Evolutionary conservation across 768 basidiomycete species (phyloP).

Genomic region (Auriculariales sp.): DNA sequence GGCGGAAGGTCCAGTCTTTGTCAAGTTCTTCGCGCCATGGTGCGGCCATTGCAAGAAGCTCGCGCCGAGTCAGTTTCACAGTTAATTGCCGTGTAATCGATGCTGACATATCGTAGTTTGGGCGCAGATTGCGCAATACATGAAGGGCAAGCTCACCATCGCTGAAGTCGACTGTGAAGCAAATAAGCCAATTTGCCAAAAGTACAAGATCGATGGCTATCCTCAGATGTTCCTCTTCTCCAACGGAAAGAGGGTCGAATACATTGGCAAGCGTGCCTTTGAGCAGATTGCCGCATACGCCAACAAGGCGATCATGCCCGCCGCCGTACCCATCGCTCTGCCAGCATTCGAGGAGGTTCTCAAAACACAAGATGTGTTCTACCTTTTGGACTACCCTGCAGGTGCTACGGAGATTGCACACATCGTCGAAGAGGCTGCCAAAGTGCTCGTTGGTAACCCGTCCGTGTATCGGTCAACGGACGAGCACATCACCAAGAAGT

Average conservation of each 20-base stretch:
- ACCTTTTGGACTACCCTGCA: slow-evolving; percentile 34
- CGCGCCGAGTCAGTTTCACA: slow-evolving; percentile 33
- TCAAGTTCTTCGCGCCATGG: slow-evolving; percentile 91
- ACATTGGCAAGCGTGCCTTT: slow-evolving; percentile 56
- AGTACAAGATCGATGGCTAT: slow-evolving; percentile 60
- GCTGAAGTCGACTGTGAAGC: slow-evolving; percentile 86
- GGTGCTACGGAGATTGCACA: neutral
- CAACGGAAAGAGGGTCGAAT: slow-evolving; percentile 52
- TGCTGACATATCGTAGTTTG: slow-evolving; percentile 30
- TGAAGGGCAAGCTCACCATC: slow-evolving; percentile 60
- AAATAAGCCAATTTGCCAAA: slow-evolving; percentile 47
- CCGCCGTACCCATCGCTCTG: slow-evolving; percentile 23
- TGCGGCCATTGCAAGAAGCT: slow-evolving; percentile 90
- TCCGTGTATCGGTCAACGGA: slow-evolving; percentile 27
- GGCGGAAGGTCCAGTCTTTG: slow-evolving; percentile 37
- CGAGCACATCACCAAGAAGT: slow-evolving; percentile 19
- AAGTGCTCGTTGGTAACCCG: slow-evolving; percentile 33
- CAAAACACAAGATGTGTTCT: slow-evolving; percentile 35
- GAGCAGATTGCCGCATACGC: slow-evolving; percentile 61
- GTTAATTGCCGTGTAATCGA: neutral
- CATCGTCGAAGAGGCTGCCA: slow-evolving; percentile 39
- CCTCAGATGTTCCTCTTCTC: slow-evolving; percentile 66
- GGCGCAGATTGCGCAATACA: slow-evolving; percentile 52
- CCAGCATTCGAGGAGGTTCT: slow-evolving; percentile 23
- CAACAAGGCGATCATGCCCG: slow-evolving; percentile 56